phyloP scores from a whole-genome alignment of 345 rosid genomes.

The Lumnitzera littorea region DNA sequence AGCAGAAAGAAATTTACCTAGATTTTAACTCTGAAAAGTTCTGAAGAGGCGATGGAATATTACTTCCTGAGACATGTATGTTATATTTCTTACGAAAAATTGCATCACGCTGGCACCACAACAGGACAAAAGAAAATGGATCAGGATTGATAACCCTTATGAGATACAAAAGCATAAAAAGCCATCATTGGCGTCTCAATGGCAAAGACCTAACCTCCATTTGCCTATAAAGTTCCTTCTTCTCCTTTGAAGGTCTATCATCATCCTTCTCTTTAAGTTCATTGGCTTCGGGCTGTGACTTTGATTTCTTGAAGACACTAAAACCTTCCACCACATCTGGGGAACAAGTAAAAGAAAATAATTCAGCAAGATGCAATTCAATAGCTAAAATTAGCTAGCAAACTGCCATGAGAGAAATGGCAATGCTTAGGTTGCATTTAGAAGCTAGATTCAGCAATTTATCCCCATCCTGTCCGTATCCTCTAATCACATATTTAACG shows the following conservation, averaged over 20 bases:
- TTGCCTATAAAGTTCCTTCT: constrained; percentile 46
- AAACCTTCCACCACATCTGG: constrained; percentile 67
- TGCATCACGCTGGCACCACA: constrained; percentile 51
- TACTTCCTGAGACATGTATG: constrained; percentile 77
- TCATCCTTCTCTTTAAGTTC: constrained; percentile 23
- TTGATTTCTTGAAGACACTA: constrained; percentile 61
- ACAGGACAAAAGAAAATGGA: constrained; percentile 5
- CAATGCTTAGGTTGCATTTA: too few relatives aligned
- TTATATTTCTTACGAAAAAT: constrained; percentile 55
- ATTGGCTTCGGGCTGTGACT: constrained; percentile 16
- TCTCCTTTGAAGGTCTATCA: constrained; percentile 22
- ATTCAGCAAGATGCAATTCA: neutral
- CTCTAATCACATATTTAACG: too few relatives aligned
- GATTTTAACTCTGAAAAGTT: constrained; percentile 57
- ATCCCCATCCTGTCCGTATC: too few relatives aligned
- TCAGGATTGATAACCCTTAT: neutral
- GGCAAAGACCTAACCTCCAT: constrained; percentile 51
- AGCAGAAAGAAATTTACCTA: constrained; percentile 32
- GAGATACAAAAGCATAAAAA: neutral
- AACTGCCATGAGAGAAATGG: neutral
- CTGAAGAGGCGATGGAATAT: constrained; percentile 68
- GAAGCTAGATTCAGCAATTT: too few relatives aligned
- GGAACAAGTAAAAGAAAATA: neutral
- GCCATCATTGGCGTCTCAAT: neutral
- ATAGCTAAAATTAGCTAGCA: neutral